These are phyloP conservation scores for Huntiella bhutanensis DNA, from an alignment of 2,329 filamentous ascomycete genomes.

Conservation along the genomic window DNA sequence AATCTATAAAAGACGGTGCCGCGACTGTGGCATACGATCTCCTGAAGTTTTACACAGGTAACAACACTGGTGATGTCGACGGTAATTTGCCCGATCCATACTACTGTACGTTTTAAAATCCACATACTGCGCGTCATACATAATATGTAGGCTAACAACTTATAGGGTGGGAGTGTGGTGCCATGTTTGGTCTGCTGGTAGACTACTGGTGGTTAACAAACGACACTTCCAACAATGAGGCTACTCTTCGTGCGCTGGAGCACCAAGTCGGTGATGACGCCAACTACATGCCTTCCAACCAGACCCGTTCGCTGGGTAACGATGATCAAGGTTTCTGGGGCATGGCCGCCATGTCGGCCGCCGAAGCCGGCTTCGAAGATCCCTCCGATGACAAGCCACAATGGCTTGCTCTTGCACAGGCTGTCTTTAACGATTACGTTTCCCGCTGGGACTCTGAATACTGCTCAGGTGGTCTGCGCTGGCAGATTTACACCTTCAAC, in stretches of 20 bases:
- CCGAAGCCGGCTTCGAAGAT: constrained; percentile 57
- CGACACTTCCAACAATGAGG: constrained; percentile 43
- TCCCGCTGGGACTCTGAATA: constrained; percentile 44
- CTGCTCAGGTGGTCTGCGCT: constrained; percentile 60
- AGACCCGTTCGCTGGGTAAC: constrained; percentile 43
- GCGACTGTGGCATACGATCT: constrained; percentile 28
- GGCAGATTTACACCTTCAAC: constrained; percentile 72
- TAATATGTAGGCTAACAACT: constrained; percentile 16
- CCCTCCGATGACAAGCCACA: constrained; percentile 42
- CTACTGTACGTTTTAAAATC: constrained; percentile 34
- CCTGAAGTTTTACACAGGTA: constrained; percentile 34
- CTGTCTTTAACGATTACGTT: constrained; percentile 63
- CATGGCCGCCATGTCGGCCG: constrained; percentile 61
- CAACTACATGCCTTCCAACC: constrained; percentile 50
- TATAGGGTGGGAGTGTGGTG: constrained; percentile 48
- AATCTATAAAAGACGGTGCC: constrained; percentile 30
- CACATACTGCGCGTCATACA: neutral
- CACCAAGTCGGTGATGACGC: constrained; percentile 40
- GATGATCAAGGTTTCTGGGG: constrained; percentile 75
- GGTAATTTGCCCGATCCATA: constrained; percentile 41
- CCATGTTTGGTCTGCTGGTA: constrained; percentile 50
- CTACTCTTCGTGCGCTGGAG: constrained; percentile 37
- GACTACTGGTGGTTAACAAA: constrained; percentile 57
- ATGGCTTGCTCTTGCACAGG: constrained; percentile 63
- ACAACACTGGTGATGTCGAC: constrained; percentile 37